A percentile compares a stretch with the other conserved stretches of the same genome.
Conservation (phyloP, 192 early-diverging fungal genomes). For the Gigaspora rosea region DNA sequence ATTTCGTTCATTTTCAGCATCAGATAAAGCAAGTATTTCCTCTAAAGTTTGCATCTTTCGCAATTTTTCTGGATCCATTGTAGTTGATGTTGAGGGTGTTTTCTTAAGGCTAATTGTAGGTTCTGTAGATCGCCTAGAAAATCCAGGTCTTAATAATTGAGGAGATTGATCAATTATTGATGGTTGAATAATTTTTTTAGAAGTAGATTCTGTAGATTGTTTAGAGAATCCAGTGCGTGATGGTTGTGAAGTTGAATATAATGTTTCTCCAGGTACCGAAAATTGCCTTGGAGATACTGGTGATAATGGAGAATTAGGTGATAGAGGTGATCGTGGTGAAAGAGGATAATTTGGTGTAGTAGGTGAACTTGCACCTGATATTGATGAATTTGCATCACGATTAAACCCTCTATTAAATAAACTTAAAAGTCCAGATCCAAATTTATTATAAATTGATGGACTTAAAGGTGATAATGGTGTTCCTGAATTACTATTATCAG, state of each 20-base stretch:
- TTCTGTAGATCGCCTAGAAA: too few relatives aligned
- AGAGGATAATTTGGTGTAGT: neutral
- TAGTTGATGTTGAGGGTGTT: neutral
- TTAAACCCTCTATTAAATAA: neutral
- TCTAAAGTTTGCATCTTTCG: slow-evolving; percentile 10
- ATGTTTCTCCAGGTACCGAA: neutral
- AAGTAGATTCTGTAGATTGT: too few relatives aligned
- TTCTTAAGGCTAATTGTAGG: too few relatives aligned
- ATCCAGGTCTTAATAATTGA: too few relatives aligned
- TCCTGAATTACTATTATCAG: neutral
- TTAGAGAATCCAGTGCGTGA: too few relatives aligned
- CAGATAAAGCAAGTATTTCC: neutral
- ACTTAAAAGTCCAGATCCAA: slow-evolving; percentile 4
- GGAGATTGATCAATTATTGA: too few relatives aligned
- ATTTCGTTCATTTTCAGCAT: neutral
- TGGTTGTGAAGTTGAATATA: too few relatives aligned
- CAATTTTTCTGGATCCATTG: neutral
- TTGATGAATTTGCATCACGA: neutral
- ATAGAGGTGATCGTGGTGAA: neutral
- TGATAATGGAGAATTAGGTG: neutral
- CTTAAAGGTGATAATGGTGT: neutral
- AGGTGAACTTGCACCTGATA: neutral
- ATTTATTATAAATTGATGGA: neutral
- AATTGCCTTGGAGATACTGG: neutral
- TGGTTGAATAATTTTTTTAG: too few relatives aligned